Evolutionary conservation across 306 rosid species (phyloP).

Genomic region (Hylodesmum podocarpum): DNA sequence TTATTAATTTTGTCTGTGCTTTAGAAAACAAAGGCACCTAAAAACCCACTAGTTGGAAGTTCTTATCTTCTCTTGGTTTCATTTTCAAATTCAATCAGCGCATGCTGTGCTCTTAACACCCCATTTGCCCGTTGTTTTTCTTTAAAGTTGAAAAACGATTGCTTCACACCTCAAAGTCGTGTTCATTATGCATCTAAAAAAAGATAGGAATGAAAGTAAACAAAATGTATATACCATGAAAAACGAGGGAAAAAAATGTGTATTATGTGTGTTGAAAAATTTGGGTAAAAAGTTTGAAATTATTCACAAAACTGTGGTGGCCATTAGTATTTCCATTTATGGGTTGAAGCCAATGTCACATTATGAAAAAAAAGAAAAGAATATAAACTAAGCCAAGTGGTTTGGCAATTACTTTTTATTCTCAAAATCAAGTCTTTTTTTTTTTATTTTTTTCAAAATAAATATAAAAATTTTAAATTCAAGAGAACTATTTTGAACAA

Average conservation of each 20-base stretch:
- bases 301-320: neutral
- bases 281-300: neutral
- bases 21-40: neutral
- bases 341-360: neutral
- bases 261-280: neutral
- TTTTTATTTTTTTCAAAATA: neutral
- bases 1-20: neutral
- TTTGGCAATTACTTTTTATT: neutral
- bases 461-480: neutral
- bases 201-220: neutral
- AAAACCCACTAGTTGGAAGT: neutral
- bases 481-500: neutral
- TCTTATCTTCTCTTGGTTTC: neutral
- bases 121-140: neutral
- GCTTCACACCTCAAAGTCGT: neutral
- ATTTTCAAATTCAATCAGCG: neutral
- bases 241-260: neutral
- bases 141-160: neutral
- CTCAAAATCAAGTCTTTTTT: neutral
- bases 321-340: neutral
- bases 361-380: neutral
- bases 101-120: neutral
- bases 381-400: neutral
- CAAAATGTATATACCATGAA: neutral
- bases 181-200: neutral